Conservation (phyloP, 208 protist genomes). For the Leishmania mexicana region DNA sequence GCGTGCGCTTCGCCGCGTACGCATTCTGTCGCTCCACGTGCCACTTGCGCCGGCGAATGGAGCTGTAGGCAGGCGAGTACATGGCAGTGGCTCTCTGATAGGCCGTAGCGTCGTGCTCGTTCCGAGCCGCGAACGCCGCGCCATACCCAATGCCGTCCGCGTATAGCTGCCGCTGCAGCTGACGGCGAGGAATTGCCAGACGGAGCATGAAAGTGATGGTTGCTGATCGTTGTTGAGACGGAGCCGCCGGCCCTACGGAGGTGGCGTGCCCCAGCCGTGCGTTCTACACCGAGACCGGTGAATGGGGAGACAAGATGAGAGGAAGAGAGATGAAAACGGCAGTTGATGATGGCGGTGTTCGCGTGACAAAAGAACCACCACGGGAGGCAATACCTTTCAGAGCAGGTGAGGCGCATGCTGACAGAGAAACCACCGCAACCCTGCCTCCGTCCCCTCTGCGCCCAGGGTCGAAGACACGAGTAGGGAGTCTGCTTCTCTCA, state of each 20-base stretch:
- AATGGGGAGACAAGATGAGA: not conserved
- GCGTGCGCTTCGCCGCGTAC: conserved; percentile 42
- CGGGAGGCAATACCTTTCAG: not conserved
- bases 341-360: not conserved
- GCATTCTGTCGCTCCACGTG: conserved; percentile 40
- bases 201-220: conserved; percentile 34
- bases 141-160: conserved; percentile 52
- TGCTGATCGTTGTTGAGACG: not conserved
- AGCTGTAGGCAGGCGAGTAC: conserved; percentile 55
- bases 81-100: conserved; percentile 49
- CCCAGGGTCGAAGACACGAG: not conserved
- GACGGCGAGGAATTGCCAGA: conserved; percentile 12
- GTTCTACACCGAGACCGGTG: not conserved
- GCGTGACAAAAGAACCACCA: not conserved
- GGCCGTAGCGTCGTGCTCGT: conserved; percentile 39
- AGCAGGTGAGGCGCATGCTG: no score
- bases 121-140: conserved; percentile 45
- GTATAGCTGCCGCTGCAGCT: conserved; percentile 53
- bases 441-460: not conserved
- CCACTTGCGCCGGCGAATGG: conserved; percentile 46
- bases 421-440: not conserved
- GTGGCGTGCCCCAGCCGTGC: not conserved
- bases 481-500: not conserved
- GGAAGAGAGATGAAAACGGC: not conserved
- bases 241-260: not conserved